Evolutionary conservation across 257 asterid genomes (phyloP), one percentile per base, ranked within the genome.

Genomic region (Gentiana straminea): DNA sequence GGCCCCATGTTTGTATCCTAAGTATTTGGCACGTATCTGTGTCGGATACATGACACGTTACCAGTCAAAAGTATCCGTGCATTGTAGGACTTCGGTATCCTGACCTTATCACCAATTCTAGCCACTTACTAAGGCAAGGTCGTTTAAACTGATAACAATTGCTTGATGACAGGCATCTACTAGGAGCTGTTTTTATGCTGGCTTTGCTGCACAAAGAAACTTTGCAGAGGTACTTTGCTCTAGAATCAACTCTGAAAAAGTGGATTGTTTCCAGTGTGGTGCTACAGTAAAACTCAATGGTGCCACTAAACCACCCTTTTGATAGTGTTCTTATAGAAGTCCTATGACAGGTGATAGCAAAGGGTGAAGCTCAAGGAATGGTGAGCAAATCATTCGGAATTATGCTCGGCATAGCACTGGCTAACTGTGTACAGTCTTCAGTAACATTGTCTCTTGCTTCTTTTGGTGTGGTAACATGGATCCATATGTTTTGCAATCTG

Each of bases 331-430:
- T 62, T 59, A 50, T 73, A 34, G 55, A 66, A 36, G 44, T 68
- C 43, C 59, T 51, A 35, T 73, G 64, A 53, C 86, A 91, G 97
- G 96, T 91, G 63, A 91, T 91, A 76, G 98, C 98, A 11, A 87
- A 91, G 76, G 97, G 98, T 70, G 98, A 91, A 80, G 97, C 97
- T 71, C 98, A 87, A 73, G 98, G 98, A 70, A 91, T 91, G 98
- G 93, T 91, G 84, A 91, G 97, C 96, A 91, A 91, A 77, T 84
- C 86, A 64, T 51, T 87, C 35, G 98, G 98, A 64, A 91, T 91
- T 55, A 70, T 72, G 86, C 86, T 87, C 59, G 98, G 95, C 77
- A 91, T 91, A 75, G 93, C 80, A 38, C 49, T 91, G 62, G 95
- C 97, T 56, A 87, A 75, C 67, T 75, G 68, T 59, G 77, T 81